Evolutionary conservation across 805 yeast genomes (phyloP).

Genomic region (Vanderwaltozyma polyspora): DNA sequence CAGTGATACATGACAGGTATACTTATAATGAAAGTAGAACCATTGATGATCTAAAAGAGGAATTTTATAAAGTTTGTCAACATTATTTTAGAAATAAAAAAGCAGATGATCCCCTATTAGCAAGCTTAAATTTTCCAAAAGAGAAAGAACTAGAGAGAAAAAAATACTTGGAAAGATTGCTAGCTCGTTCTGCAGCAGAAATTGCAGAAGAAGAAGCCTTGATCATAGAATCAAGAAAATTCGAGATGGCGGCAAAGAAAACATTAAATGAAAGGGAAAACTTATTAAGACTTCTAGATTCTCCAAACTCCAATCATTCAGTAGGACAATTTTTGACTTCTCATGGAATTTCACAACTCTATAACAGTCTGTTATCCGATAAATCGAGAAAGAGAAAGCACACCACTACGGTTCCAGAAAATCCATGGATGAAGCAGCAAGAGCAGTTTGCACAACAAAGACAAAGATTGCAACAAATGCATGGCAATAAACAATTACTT

Average conservation of each 20-base stretch:
- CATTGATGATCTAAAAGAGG: slow-evolving; percentile 72
- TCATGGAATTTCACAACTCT: slow-evolving; percentile 80
- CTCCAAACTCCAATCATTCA: slow-evolving; percentile 72
- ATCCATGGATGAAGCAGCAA: slow-evolving; percentile 34
- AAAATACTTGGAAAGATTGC: slow-evolving; percentile 60
- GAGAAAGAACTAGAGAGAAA: slow-evolving; percentile 71
- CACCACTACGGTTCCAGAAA: slow-evolving; percentile 31
- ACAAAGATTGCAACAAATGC: slow-evolving; percentile 24
- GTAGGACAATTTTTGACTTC: slow-evolving; percentile 70
- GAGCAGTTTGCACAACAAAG: slow-evolving; percentile 31
- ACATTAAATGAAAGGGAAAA: slow-evolving; percentile 75
- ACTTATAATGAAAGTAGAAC: slow-evolving; percentile 31
- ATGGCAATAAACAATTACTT: slow-evolving; percentile 7
- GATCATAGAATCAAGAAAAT: slow-evolving; percentile 82
- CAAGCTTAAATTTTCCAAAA: slow-evolving; percentile 59
- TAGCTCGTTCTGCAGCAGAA: slow-evolving; percentile 86
- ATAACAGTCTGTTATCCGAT: slow-evolving; percentile 64
- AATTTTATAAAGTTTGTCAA: slow-evolving; percentile 62
- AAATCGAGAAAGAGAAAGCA: slow-evolving; percentile 44
- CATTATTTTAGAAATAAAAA: slow-evolving; percentile 37
- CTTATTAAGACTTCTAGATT: slow-evolving; percentile 66
- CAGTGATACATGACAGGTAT: slow-evolving; percentile 53
- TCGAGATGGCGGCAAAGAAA: slow-evolving; percentile 85
- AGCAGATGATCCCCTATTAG: slow-evolving; percentile 40
- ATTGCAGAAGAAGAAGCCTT: slow-evolving; percentile 95